These are phyloP conservation scores for Pseudogymnoascus sp. DNA, from an alignment of 2,329 filamentous ascomycete genomes.

Conservation along the genomic window DNA sequence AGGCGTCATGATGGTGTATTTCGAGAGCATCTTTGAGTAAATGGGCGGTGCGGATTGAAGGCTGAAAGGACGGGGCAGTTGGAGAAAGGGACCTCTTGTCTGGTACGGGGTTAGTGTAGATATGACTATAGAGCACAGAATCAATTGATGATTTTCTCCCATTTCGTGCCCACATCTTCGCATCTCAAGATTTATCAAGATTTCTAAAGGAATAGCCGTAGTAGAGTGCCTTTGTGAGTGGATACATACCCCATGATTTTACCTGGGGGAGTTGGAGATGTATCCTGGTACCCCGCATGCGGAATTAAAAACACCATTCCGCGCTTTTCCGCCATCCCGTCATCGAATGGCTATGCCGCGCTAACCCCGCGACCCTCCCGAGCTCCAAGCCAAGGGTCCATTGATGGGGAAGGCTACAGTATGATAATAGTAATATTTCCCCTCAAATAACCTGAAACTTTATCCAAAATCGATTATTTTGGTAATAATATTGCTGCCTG, in stretches of 20 bases:
- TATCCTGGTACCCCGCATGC: neutral
- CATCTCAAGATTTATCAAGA: neutral
- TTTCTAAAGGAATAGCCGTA: neutral
- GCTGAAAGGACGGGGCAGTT: neutral
- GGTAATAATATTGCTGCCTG: neutral
- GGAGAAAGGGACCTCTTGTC: neutral
- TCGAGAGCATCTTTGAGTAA: constrained; percentile 9
- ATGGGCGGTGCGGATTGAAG: neutral
- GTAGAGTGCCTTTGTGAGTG: neutral
- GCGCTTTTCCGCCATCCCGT: constrained; percentile 1
- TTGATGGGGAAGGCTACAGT: neutral
- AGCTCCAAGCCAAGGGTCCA: neutral
- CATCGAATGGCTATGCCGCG: constrained; percentile 1
- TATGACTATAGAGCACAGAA: neutral
- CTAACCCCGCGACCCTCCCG: neutral
- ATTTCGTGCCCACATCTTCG: neutral
- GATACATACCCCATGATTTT: neutral
- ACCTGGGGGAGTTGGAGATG: neutral
- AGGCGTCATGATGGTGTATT: constrained; percentile 20
- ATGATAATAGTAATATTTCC: constrained; percentile 6
- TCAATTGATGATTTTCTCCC: neutral
- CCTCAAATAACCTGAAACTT: neutral
- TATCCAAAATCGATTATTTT: neutral
- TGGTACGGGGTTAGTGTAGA: neutral
- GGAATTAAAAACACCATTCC: neutral